These are phyloP conservation scores for Talaromyces sp. DNA, from an alignment of 2,329 filamentous ascomycete species.

Conservation along the genomic window DNA sequence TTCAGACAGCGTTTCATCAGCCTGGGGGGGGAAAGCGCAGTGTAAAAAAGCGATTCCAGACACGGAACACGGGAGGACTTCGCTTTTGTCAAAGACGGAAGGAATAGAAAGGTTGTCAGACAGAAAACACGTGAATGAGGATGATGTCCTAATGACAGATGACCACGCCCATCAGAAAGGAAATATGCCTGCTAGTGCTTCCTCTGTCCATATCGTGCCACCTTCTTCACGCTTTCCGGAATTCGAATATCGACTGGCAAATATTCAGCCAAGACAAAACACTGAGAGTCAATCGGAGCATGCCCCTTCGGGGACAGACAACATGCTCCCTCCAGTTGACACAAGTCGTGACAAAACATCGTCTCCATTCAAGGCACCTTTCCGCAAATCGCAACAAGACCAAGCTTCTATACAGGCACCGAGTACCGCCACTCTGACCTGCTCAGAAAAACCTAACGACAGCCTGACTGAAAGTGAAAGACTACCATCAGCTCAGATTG, in stretches of 20 bases:
- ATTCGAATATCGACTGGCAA: constrained; percentile 37
- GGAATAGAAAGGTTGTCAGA: neutral
- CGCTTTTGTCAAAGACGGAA: neutral
- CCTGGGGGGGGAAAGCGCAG: neutral
- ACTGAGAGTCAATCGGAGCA: constrained; percentile 11
- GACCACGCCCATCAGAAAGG: neutral
- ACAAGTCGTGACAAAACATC: neutral
- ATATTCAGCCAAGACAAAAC: neutral
- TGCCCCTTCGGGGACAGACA: constrained; percentile 15
- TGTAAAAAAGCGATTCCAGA: neutral
- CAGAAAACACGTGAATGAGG: neutral
- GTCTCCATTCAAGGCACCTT: neutral
- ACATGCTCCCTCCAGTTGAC: neutral
- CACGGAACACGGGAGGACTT: neutral
- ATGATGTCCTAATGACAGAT: neutral
- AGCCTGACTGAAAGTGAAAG: constrained; percentile 22
- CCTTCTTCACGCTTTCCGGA: constrained; percentile 38
- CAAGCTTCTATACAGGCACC: neutral
- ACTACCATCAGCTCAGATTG: constrained; percentile 38
- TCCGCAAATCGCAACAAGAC: neutral
- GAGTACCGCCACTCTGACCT: neutral
- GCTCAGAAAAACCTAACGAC: neutral
- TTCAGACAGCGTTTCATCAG: neutral
- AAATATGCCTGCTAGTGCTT: constrained; percentile 16
- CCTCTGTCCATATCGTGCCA: constrained; percentile 31